These are phyloP conservation scores for Catharanthus roseus DNA, from an alignment of 257 asterid species.

Conservation along the genomic window DNA sequence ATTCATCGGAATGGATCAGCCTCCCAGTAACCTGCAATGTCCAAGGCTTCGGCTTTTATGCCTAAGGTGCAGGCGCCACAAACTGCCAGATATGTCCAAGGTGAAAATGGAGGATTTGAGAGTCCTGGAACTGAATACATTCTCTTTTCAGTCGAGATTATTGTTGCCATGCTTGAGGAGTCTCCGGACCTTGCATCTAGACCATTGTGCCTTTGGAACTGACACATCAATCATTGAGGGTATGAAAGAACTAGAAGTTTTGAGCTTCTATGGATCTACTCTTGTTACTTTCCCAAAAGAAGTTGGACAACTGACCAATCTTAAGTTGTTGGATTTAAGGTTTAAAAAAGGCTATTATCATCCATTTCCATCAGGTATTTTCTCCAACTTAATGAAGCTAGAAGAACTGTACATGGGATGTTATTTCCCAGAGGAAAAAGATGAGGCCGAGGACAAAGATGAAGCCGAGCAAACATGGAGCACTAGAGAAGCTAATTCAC, in stretches of 20 bases:
- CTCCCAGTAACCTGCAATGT: background rate
- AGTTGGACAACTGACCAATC: constrained; percentile 1
- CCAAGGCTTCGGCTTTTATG: background rate
- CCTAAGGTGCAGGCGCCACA: background rate
- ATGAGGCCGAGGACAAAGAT: background rate
- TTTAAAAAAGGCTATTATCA: background rate
- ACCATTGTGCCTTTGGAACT: constrained; percentile 1
- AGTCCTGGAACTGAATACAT: background rate
- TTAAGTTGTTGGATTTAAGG: constrained; percentile 13
- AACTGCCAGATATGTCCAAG: background rate
- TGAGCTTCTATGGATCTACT: constrained; percentile 11
- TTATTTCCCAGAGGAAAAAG: background rate
- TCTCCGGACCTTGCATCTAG: constrained; percentile 2
- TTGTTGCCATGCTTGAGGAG: background rate
- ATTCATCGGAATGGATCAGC: background rate
- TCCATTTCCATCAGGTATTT: constrained; percentile 3
- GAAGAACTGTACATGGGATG: constrained; percentile 18
- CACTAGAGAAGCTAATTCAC: constrained; percentile 3
- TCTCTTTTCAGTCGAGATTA: background rate
- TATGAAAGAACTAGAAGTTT: constrained; percentile 6
- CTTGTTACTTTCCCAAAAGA: constrained; percentile 7
- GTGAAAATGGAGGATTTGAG: background rate
- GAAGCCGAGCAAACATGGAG: background rate
- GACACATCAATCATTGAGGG: constrained; percentile 5
- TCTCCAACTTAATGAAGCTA: background rate